Percentiles rank a stretch among this genome's conserved stretches.
Evolutionary conservation across 257 asterid species (phyloP).

Genomic region (Sherardia arvensis): DNA sequence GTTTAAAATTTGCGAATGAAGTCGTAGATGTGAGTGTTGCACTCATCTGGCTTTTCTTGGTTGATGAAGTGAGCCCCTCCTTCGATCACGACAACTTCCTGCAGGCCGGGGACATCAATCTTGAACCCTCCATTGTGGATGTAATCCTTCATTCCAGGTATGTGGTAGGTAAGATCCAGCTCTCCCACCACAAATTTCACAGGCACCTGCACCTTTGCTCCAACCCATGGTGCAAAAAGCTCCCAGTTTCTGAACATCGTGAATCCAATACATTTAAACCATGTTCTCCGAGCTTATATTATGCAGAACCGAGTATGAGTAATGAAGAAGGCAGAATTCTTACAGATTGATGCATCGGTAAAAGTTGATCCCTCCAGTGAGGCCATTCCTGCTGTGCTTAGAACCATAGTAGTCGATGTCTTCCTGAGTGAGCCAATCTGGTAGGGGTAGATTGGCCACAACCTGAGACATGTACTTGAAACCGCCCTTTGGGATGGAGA

Average conservation of each 20-base stretch:
- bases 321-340: not conserved
- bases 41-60: conserved; percentile 29
- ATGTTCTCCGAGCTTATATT: not conserved
- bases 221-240: conserved; percentile 28
- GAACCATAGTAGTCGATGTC: conserved; percentile 26
- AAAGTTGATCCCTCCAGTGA: conserved; percentile 42
- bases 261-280: not conserved
- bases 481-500: conserved; percentile 25
- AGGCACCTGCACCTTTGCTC: conserved; percentile 24
- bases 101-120: conserved; percentile 27
- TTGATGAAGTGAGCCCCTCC: conserved; percentile 33
- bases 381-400: conserved; percentile 27
- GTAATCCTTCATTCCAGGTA: conserved; percentile 29
- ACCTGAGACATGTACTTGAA: conserved; percentile 10
- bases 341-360: conserved; percentile 34
- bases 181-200: conserved; percentile 28
- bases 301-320: no score
- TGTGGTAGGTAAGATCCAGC: conserved; percentile 21
- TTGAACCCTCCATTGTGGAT: conserved; percentile 28
- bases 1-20: conserved; percentile 23
- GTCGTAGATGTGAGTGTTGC: conserved; percentile 21
- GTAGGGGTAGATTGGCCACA: conserved; percentile 7
- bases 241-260: conserved; percentile 30
- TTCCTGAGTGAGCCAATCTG: conserved; percentile 35
- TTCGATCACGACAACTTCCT: conserved; percentile 28